Evolutionary conservation across 768 basidiomycete genomes (phyloP).

Genomic region (Tricholoma furcatifolium): DNA sequence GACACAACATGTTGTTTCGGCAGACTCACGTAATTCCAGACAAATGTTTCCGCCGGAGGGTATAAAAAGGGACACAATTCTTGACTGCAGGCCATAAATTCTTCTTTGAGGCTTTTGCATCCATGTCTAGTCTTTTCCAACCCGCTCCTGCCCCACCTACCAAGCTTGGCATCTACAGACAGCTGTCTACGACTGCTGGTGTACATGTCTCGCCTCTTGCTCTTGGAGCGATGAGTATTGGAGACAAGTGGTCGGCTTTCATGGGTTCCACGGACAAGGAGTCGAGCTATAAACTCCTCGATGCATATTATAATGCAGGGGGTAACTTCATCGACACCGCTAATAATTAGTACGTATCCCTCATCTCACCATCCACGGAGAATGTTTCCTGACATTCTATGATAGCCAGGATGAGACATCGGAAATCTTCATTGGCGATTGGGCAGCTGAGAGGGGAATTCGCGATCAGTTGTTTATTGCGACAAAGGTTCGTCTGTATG

Average conservation of each 20-base stretch:
- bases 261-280: slow-evolving; percentile 37
- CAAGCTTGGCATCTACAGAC: slow-evolving; percentile 37
- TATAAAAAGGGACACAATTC: no score
- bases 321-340: no score
- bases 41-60: no score
- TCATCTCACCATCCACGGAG: no score
- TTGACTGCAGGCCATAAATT: no score
- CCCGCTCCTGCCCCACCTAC: slow-evolving; percentile 25
- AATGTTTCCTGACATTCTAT: no score
- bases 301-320: slow-evolving; percentile 36
- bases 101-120: no score
- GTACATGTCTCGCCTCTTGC: slow-evolving; percentile 48
- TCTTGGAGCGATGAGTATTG: slow-evolving; percentile 49
- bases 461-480: slow-evolving; percentile 48
- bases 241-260: slow-evolving; percentile 30
- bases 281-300: slow-evolving; percentile 34
- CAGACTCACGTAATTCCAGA: no score
- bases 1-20: no score
- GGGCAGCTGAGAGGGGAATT: slow-evolving; percentile 39
- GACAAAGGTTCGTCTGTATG: slow-evolving; percentile 34
- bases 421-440: slow-evolving; percentile 48
- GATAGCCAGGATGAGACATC: slow-evolving; percentile 37
- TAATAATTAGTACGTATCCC: slow-evolving; percentile 34
- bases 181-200: slow-evolving; percentile 37
- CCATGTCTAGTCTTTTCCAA: no score